Conservation (phyloP, 2,329 filamentous ascomycete species). For the Penicillium sp. region DNA sequence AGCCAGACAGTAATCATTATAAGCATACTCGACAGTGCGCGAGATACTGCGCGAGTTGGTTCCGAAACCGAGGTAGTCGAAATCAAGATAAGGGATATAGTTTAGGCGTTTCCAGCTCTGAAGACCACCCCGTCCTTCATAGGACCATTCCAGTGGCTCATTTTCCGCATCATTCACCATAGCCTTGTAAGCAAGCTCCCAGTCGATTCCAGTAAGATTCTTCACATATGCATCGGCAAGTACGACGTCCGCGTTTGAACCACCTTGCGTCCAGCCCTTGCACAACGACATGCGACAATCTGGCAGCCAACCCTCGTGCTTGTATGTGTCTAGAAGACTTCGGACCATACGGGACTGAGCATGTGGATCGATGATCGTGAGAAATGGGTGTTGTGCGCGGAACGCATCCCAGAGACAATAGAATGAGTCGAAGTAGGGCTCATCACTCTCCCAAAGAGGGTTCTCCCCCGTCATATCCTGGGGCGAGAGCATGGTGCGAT, state of each 20-base stretch:
- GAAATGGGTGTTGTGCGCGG: constrained; percentile 29
- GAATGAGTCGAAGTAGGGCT: constrained; percentile 73
- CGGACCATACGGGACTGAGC: constrained; percentile 33
- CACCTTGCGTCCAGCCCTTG: constrained; percentile 35
- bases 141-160: constrained; percentile 70
- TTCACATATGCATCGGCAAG: constrained; percentile 69
- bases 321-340: constrained; percentile 35
- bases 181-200: constrained; percentile 68
- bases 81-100: constrained; percentile 71
- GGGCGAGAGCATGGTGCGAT: constrained; percentile 70
- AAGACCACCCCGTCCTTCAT: constrained; percentile 69
- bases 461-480: constrained; percentile 74
- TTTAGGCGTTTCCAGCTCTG: constrained; percentile 70
- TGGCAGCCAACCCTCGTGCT: constrained; percentile 36
- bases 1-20: constrained; percentile 70
- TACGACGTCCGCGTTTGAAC: constrained; percentile 67
- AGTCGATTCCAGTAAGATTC: constrained; percentile 66
- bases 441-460: constrained; percentile 63
- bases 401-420: constrained; percentile 50
- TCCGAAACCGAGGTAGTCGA: constrained; percentile 67
- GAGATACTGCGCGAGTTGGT: constrained; percentile 71
- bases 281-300: constrained; percentile 38
- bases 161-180: constrained; percentile 71
- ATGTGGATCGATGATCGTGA: constrained; percentile 33
- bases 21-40: constrained; percentile 74